Conservation (phyloP, 768 basidiomycete species). For the Coprinopsis strossmayeri region DNA sequence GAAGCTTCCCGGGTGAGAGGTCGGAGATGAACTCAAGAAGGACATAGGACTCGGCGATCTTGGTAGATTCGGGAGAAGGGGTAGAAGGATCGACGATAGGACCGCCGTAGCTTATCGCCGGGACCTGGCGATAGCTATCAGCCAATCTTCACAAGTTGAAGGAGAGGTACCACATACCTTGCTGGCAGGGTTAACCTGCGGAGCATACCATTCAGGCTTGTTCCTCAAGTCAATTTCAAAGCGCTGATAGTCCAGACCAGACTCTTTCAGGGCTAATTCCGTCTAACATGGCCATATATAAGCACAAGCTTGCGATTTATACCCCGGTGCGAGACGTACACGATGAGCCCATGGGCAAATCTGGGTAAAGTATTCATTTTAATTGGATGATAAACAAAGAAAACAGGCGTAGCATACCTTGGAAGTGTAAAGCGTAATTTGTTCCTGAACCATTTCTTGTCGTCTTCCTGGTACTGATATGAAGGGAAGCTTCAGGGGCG, state of each 20-base stretch:
- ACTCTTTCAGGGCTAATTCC: constrained; percentile 58
- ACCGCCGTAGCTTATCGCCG: constrained; percentile 57
- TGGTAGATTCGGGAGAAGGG: constrained; percentile 54
- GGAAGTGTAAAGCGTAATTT: constrained; percentile 38
- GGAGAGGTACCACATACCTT: constrained; percentile 36
- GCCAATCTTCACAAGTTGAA: background rate
- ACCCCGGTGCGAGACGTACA: constrained; percentile 22
- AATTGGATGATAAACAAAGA: background rate
- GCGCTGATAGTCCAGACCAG: constrained; percentile 37
- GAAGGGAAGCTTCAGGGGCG: too few species aligned
- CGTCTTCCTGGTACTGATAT: too few species aligned
- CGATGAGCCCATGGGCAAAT: constrained; percentile 56
- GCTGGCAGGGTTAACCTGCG: constrained; percentile 58
- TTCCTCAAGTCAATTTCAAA: constrained; percentile 56
- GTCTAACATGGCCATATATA: constrained; percentile 24
- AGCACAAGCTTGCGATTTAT: background rate
- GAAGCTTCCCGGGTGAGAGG: constrained; percentile 37
- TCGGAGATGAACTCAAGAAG: constrained; percentile 66
- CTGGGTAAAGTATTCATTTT: constrained; percentile 21
- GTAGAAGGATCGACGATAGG: constrained; percentile 45
- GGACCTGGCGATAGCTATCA: constrained; percentile 30
- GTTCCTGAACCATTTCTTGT: too few species aligned
- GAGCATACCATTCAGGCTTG: constrained; percentile 67
- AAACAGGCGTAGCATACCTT: constrained; percentile 27
- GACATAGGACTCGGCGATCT: constrained; percentile 59